Conservation (phyloP, 1,284 basidiomycete genomes). For the Vanrija pseudolonga region DNA sequence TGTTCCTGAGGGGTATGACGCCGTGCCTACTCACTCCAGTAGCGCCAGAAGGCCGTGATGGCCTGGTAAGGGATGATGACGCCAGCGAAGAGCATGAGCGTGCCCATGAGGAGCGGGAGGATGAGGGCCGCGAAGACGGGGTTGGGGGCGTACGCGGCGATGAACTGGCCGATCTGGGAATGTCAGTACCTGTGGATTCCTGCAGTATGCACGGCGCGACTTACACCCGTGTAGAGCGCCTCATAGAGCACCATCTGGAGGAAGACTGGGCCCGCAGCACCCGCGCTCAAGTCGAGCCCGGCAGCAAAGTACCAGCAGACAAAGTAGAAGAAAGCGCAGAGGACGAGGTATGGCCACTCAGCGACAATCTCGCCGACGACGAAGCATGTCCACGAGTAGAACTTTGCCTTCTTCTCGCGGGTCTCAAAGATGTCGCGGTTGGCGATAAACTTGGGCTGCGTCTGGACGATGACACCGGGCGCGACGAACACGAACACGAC, state of each 20-base stretch:
- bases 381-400: constrained; percentile 45
- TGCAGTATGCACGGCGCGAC: constrained; percentile 1
- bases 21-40: constrained; percentile 23
- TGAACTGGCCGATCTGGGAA: constrained; percentile 7
- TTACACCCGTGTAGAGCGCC: constrained; percentile 41
- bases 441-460: constrained; percentile 49
- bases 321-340: constrained; percentile 30
- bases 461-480: constrained; percentile 45
- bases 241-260: constrained; percentile 47
- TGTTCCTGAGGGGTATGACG: neutral
- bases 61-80: constrained; percentile 31
- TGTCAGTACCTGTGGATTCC: neutral
- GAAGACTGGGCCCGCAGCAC: constrained; percentile 30
- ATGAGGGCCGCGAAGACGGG: constrained; percentile 39
- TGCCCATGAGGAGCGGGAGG: constrained; percentile 15
- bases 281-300: constrained; percentile 5
- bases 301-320: constrained; percentile 13
- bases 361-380: constrained; percentile 39
- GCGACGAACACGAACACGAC: constrained; percentile 47
- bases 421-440: constrained; percentile 47
- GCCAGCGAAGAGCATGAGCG: constrained; percentile 32
- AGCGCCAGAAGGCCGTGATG: constrained; percentile 36
- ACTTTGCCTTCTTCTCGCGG: constrained; percentile 45
- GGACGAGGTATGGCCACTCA: constrained; percentile 42
- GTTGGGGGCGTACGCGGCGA: constrained; percentile 38